Conservation (phyloP, 495 filamentous ascomycete species). For the Hyphodiscus hymeniophilus region DNA sequence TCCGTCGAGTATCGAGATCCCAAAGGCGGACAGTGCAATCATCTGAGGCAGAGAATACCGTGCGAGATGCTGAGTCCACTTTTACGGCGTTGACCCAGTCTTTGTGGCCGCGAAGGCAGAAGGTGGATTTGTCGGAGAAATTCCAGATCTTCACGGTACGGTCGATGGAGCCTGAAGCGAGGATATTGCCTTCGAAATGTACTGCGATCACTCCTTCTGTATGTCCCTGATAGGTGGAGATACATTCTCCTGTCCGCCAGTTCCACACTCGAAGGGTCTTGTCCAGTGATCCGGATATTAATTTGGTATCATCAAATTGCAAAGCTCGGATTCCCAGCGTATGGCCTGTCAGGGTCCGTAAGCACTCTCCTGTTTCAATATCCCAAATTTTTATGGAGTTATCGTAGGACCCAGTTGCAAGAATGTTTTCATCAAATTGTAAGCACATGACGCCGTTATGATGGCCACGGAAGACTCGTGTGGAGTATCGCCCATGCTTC, state of each 20-base stretch:
- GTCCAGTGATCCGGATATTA: slow-evolving; percentile 80
- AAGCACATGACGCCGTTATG: slow-evolving; percentile 93
- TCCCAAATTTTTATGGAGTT: slow-evolving; percentile 94
- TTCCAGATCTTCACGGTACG: slow-evolving; percentile 90
- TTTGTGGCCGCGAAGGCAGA: slow-evolving; percentile 69
- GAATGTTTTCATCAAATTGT: slow-evolving; percentile 87
- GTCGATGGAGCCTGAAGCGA: slow-evolving; percentile 85
- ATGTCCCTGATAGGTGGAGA: slow-evolving; percentile 73
- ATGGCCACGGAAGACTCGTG: slow-evolving; percentile 77
- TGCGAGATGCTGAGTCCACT: slow-evolving; percentile 71
- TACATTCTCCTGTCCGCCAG: slow-evolving; percentile 84
- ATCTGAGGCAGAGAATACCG: slow-evolving; percentile 86
- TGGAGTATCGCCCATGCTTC: slow-evolving; percentile 85
- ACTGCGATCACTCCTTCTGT: slow-evolving; percentile 73
- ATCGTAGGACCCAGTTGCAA: slow-evolving; percentile 94
- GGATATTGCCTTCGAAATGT: slow-evolving; percentile 73
- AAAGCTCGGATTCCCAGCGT: slow-evolving; percentile 74
- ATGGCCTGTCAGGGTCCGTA: slow-evolving; percentile 78
- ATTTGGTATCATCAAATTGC: slow-evolving; percentile 86
- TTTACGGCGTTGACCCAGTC: slow-evolving; percentile 94
- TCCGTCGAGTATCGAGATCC: slow-evolving; percentile 76
- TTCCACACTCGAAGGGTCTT: slow-evolving; percentile 87
- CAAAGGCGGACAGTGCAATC: slow-evolving; percentile 88
- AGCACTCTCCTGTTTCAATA: slow-evolving; percentile 74
- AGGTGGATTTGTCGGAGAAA: slow-evolving; percentile 74